Evolutionary conservation across 768 basidiomycete species (phyloP).

Genomic region (Mycena pura): DNA sequence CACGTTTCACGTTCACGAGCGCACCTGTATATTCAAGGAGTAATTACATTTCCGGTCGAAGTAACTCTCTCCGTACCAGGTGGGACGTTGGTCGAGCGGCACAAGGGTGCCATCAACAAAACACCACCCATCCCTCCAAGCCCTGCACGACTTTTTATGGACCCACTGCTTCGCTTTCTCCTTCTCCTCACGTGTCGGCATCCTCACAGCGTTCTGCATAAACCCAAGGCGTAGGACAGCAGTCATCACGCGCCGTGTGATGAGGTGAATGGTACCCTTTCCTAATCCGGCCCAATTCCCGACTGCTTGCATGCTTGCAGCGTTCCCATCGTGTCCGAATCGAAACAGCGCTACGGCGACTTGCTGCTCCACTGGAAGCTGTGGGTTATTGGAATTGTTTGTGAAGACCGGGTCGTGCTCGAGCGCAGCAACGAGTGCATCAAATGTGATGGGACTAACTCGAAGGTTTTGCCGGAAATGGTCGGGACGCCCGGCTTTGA

Average conservation of each 20-base stretch:
- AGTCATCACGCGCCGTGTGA: conserved; percentile 26
- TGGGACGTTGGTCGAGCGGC: conserved; percentile 37
- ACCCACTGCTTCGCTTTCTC: conserved; percentile 46
- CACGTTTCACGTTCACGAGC: conserved; percentile 21
- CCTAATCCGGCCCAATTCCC: conserved; percentile 45
- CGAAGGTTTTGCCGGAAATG: conserved; percentile 39
- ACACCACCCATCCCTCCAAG: conserved; percentile 46
- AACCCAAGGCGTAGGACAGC: conserved; percentile 36
- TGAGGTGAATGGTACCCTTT: conserved; percentile 36
- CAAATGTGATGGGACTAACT: conserved; percentile 41
- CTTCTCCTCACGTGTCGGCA: conserved; percentile 41
- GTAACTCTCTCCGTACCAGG: conserved; percentile 42
- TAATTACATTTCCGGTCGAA: conserved; percentile 48
- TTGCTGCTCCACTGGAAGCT: conserved; percentile 38
- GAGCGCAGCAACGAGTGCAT: conserved; percentile 33
- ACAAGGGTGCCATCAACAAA: no score
- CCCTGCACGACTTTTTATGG: conserved; percentile 34
- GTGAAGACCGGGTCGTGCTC: conserved; percentile 32
- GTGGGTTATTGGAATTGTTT: conserved; percentile 34
- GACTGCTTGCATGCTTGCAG: conserved; percentile 36
- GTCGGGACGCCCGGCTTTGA: conserved; percentile 32
- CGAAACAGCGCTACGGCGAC: conserved; percentile 46
- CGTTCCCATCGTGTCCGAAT: conserved; percentile 49
- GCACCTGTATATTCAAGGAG: conserved; percentile 43
- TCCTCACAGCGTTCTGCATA: conserved; percentile 31